These are phyloP conservation scores for Chaetomidium leptoderma DNA, from an alignment of 495 filamentous ascomycete genomes.

Conservation along the genomic window DNA sequence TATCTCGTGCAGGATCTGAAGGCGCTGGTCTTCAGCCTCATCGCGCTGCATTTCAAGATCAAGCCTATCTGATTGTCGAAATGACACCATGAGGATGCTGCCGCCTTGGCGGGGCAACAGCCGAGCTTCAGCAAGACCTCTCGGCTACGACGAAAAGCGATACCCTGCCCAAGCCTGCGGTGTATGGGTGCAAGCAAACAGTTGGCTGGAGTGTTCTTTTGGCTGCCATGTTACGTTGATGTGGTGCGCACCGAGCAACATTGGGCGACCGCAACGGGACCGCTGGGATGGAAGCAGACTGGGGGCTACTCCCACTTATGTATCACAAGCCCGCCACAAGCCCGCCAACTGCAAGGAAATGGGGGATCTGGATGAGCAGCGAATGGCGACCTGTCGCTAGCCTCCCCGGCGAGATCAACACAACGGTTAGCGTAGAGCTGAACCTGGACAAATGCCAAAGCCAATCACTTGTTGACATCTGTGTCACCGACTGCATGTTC, in stretches of 20 bases:
- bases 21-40: conserved; percentile 92
- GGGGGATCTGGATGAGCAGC: background rate
- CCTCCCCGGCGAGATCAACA: background rate
- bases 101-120: background rate
- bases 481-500: conserved; percentile 7
- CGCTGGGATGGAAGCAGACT: no score
- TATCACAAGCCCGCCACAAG: no score
- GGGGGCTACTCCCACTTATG: background rate
- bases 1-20: conserved; percentile 98
- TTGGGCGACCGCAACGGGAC: no score
- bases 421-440: background rate
- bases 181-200: no score
- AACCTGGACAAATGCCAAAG: background rate
- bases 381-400: background rate
- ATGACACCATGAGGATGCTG: background rate
- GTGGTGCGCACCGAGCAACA: no score
- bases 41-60: conserved; percentile 97
- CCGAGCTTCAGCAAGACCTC: background rate
- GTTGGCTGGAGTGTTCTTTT: no score
- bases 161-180: no score
- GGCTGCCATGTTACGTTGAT: no score
- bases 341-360: background rate
- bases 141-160: background rate
- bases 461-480: conserved; percentile 9
- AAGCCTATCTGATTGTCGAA: conserved; percentile 79